Percentiles rank a stretch among this genome's conserved stretches.
These are phyloP conservation scores for Parietaria judaica DNA, from an alignment of 306 rosid genomes.

Conservation along the genomic window DNA sequence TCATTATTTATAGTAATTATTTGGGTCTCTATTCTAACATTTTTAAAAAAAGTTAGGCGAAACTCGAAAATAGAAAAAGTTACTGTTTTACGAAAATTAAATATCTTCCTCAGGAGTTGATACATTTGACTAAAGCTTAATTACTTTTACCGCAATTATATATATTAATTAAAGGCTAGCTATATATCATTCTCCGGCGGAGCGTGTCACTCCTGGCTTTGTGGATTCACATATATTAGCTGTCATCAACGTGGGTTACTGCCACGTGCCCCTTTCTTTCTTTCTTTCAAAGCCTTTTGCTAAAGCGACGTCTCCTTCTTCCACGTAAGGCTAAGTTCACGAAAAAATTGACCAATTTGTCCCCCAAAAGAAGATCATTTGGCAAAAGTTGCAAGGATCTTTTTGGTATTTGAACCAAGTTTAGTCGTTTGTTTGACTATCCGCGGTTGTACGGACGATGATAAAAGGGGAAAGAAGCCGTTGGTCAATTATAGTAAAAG, in stretches of 20 bases:
- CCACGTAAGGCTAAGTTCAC: conserved; percentile 4
- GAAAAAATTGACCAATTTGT: not conserved
- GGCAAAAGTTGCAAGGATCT: not conserved
- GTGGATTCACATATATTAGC: conserved; percentile 42
- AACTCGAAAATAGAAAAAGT: too few species aligned
- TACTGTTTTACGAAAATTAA: too few species aligned
- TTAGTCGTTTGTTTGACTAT: not conserved
- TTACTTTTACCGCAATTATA: not conserved
- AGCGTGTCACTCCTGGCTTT: conserved; percentile 32
- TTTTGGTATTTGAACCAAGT: not conserved
- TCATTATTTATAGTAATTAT: too few species aligned
- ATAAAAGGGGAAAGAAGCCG: not conserved
- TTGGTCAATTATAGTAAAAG: conserved; percentile 11
- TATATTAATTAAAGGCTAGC: not conserved
- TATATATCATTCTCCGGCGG: conserved; percentile 34
- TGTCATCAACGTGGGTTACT: conserved; percentile 25
- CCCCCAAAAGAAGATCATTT: not conserved
- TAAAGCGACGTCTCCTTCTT: conserved; percentile 15
- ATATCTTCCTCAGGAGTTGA: too few species aligned
- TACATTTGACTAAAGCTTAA: too few species aligned
- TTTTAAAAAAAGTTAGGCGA: too few species aligned
- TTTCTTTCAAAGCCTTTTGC: not conserved
- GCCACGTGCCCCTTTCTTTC: conserved; percentile 44
- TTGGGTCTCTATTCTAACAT: too few species aligned
- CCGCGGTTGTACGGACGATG: not conserved